These are phyloP conservation scores for Cadophora luteo-olivacea DNA, from an alignment of 2,329 filamentous ascomycete species.

Conservation along the genomic window DNA sequence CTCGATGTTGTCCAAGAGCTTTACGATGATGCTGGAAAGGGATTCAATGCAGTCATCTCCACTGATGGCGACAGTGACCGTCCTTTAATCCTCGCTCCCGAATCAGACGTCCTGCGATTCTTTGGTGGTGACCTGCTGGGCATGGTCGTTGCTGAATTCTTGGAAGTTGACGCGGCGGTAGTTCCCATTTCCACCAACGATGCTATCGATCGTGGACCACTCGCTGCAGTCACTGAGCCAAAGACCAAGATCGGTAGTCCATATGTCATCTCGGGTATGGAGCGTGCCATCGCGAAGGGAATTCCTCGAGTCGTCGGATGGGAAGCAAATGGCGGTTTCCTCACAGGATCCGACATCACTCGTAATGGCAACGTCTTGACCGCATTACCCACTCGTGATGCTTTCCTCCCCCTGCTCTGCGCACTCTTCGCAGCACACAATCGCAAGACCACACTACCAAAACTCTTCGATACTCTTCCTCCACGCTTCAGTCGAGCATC, in stretches of 20 bases:
- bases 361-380: slow-evolving; percentile 41
- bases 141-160: slow-evolving; percentile 45
- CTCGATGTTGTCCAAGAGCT: slow-evolving; percentile 43
- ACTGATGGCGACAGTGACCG: slow-evolving; percentile 47
- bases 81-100: slow-evolving; percentile 43
- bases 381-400: slow-evolving; percentile 45
- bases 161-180: slow-evolving; percentile 43
- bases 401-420: slow-evolving; percentile 43
- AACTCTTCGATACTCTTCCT: slow-evolving; percentile 43
- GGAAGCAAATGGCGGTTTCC: slow-evolving; percentile 47
- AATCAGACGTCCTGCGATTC: slow-evolving; percentile 42
- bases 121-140: slow-evolving; percentile 45
- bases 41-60: slow-evolving; percentile 44
- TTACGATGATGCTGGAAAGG: slow-evolving; percentile 36
- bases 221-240: slow-evolving; percentile 40
- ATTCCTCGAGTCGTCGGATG: slow-evolving; percentile 43
- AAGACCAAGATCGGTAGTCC: slow-evolving; percentile 47
- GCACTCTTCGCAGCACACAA: slow-evolving; percentile 42
- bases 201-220: slow-evolving; percentile 44
- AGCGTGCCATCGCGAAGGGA: slow-evolving; percentile 42
- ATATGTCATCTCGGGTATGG: slow-evolving; percentile 46
- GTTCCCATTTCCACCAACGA: slow-evolving; percentile 46
- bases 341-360: slow-evolving; percentile 44
- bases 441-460: slow-evolving; percentile 38
- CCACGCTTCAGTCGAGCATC: slow-evolving; percentile 43